Conservation (phyloP, 2,329 filamentous ascomycete species). For the Trichoderma afroharzianum region DNA sequence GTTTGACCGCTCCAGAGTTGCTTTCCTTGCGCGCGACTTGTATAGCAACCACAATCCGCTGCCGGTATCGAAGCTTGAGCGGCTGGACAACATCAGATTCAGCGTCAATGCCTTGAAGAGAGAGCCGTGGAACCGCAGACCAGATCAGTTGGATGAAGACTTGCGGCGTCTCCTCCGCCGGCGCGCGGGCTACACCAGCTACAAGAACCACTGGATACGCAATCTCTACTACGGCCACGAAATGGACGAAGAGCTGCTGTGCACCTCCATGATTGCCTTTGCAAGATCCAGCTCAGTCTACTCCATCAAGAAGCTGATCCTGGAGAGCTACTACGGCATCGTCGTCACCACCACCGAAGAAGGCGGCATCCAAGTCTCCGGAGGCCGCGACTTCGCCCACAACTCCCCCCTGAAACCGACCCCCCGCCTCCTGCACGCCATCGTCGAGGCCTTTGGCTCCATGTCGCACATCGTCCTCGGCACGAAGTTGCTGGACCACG, state of each 20-base stretch:
- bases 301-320: constrained; percentile 34
- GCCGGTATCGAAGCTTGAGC: constrained; percentile 22
- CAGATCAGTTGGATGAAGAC: constrained; percentile 24
- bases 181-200: constrained; percentile 27
- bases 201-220: constrained; percentile 28
- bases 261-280: constrained; percentile 41
- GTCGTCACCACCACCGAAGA: constrained; percentile 18
- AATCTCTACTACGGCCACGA: constrained; percentile 26
- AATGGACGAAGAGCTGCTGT: constrained; percentile 39
- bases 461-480: constrained; percentile 61
- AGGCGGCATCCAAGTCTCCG: constrained; percentile 27
- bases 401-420: constrained; percentile 58
- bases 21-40: constrained; percentile 39
- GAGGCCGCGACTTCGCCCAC: constrained; percentile 38
- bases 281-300: constrained; percentile 36
- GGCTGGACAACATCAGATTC: constrained; percentile 31
- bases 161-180: constrained; percentile 27
- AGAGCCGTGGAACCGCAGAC: constrained; percentile 31
- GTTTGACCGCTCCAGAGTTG: constrained; percentile 40
- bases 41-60: constrained; percentile 25
- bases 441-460: constrained; percentile 67
- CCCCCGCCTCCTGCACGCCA: constrained; percentile 54
- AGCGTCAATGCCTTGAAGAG: constrained; percentile 27
- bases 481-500: constrained; percentile 56
- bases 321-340: constrained; percentile 31